Conservation (phyloP, 441 rosid species). For the Bocquillonia castaneifolia region DNA sequence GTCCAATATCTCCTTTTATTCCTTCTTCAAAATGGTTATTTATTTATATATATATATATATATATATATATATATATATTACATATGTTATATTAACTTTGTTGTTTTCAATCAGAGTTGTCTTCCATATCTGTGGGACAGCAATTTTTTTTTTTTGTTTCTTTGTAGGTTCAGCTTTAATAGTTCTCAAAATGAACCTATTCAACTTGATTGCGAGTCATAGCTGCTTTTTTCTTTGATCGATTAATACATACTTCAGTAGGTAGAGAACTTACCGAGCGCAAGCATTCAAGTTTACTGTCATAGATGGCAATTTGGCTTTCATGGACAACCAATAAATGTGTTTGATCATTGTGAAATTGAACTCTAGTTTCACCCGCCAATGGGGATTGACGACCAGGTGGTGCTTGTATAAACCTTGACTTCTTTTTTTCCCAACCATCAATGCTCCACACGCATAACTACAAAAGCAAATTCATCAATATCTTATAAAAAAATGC, state of each 20-base stretch:
- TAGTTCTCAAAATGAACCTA: not conserved
- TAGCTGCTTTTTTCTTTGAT: not conserved
- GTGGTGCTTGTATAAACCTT: constrained; percentile 46
- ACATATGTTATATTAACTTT: too few relatives aligned
- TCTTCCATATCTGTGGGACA: not conserved
- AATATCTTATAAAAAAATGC: not conserved
- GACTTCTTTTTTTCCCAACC: constrained; percentile 76
- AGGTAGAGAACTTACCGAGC: constrained; percentile 43
- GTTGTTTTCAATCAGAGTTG: not conserved
- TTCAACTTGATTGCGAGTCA: not conserved
- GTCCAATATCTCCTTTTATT: not conserved
- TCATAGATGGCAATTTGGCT: constrained; percentile 61
- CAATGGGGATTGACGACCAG: constrained; percentile 47
- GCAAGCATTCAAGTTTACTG: constrained; percentile 61
- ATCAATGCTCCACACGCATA: constrained; percentile 63
- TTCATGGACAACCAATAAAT: constrained; percentile 63
- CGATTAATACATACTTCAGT: too few relatives aligned
- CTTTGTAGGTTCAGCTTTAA: not conserved
- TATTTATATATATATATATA: too few relatives aligned
- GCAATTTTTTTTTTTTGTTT: not conserved
- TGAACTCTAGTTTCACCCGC: constrained; percentile 70
- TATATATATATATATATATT: too few relatives aligned
- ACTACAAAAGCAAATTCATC: constrained; percentile 31
- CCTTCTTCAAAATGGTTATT: not conserved
- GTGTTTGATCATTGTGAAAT: constrained; percentile 67